phyloP scores from a whole-genome alignment of 2,329 filamentous ascomycete species.

The Ophiocordyceps sinensis region DNA sequence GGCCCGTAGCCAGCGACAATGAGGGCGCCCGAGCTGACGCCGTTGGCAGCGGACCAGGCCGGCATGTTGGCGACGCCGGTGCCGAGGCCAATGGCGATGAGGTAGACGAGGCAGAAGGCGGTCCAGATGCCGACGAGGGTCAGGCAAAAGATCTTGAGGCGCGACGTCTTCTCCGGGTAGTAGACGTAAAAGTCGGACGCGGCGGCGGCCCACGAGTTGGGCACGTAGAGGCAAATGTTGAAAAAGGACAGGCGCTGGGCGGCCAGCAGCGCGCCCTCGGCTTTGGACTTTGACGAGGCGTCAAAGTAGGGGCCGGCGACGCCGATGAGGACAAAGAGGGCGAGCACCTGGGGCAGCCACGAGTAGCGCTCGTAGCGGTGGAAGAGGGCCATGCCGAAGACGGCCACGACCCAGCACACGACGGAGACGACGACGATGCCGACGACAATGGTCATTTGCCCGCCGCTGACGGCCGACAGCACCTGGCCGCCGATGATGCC shows the following conservation, averaged over 20 bases:
- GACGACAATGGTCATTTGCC: slow-evolving; percentile 52
- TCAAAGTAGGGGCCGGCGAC: slow-evolving; percentile 44
- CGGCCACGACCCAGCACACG: slow-evolving; percentile 59
- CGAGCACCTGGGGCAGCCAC: slow-evolving; percentile 54
- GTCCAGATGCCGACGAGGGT: slow-evolving; percentile 53
- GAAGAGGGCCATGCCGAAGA: slow-evolving; percentile 36
- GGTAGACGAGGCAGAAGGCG: slow-evolving; percentile 53
- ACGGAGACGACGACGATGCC: slow-evolving; percentile 65
- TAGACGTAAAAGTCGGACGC: slow-evolving; percentile 73
- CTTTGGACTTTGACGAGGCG: slow-evolving; percentile 49
- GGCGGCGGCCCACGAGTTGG: slow-evolving; percentile 49
- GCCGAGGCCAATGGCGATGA: slow-evolving; percentile 37
- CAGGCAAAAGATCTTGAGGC: slow-evolving; percentile 49
- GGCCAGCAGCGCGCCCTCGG: slow-evolving; percentile 49
- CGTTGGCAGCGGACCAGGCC: slow-evolving; percentile 36
- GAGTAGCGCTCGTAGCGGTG: slow-evolving; percentile 53
- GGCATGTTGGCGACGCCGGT: slow-evolving; percentile 33
- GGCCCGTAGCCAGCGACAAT: slow-evolving; percentile 39
- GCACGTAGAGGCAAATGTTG: slow-evolving; percentile 45
- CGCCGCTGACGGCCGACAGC: slow-evolving; percentile 54
- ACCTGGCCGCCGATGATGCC: slow-evolving; percentile 69
- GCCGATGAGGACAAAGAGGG: slow-evolving; percentile 59
- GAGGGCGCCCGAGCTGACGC: slow-evolving; percentile 37
- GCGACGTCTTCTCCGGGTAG: slow-evolving; percentile 47
- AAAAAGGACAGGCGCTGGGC: slow-evolving; percentile 49